Conservation (phyloP, 1,139 yeast species). For the Zygoascus hellenicus region DNA sequence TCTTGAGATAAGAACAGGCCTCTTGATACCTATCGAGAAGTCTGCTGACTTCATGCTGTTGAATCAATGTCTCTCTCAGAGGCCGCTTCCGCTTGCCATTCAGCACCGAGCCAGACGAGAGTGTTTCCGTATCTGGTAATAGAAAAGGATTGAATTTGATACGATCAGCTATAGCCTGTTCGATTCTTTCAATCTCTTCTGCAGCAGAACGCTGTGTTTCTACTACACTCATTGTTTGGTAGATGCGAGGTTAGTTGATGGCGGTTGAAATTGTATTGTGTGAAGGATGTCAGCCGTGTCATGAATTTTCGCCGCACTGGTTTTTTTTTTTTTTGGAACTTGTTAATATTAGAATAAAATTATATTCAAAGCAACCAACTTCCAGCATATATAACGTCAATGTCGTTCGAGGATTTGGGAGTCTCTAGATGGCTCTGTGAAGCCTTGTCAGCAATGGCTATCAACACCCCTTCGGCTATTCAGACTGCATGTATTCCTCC, state of each 20-base stretch:
- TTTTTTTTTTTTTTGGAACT: not conserved
- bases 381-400: slow-evolving; percentile 8
- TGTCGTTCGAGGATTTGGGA: slow-evolving; percentile 58
- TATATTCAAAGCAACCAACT: too few relatives aligned
- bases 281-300: slow-evolving; percentile 1
- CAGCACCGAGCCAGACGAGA: slow-evolving; percentile 25
- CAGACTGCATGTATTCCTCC: slow-evolving; percentile 87
- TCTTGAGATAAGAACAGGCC: slow-evolving; percentile 33
- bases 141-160: slow-evolving; percentile 45
- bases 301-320: too few relatives aligned
- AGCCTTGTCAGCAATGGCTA: slow-evolving; percentile 74
- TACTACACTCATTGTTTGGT: slow-evolving; percentile 17
- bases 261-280: too few relatives aligned
- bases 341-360: not conserved
- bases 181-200: slow-evolving; percentile 55
- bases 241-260: too few relatives aligned
- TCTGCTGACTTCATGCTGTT: slow-evolving; percentile 61
- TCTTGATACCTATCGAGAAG: slow-evolving; percentile 47
- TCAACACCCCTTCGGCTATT: slow-evolving; percentile 75
- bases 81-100: slow-evolving; percentile 37
- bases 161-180: slow-evolving; percentile 48
- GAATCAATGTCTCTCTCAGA: slow-evolving; percentile 45
- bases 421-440: slow-evolving; percentile 83
- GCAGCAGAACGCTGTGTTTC: slow-evolving; percentile 39
- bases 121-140: slow-evolving; percentile 33